phyloP scores from a whole-genome alignment of 2,329 filamentous ascomycete genomes.

The Periconia macrospinosa region DNA sequence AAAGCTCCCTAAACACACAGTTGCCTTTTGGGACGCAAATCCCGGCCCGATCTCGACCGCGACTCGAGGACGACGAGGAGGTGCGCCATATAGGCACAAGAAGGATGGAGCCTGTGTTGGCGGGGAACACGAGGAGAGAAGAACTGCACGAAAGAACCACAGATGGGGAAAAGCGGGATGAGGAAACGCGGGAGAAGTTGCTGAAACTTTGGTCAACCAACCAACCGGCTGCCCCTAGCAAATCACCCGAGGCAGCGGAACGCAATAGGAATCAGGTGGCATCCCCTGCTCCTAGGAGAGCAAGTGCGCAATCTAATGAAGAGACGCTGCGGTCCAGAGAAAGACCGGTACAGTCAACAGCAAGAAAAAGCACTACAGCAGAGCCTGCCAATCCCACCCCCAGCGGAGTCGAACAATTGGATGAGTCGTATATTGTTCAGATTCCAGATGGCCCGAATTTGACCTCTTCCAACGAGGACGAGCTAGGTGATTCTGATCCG shows the following conservation, averaged over 20 bases:
- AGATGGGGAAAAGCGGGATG: not conserved
- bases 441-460: not conserved
- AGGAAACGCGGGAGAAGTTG: not conserved
- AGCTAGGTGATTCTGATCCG: not conserved
- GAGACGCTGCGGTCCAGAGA: too few relatives aligned
- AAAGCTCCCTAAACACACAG: slow-evolving; percentile 17
- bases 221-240: too few relatives aligned
- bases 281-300: too few relatives aligned
- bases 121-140: slow-evolving; percentile 19
- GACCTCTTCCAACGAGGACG: slow-evolving; percentile 3
- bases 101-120: slow-evolving; percentile 20
- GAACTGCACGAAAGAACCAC: slow-evolving; percentile 1
- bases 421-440: not conserved
- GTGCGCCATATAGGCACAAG: slow-evolving; percentile 15
- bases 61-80: slow-evolving; percentile 2
- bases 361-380: not conserved
- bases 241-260: too few relatives aligned
- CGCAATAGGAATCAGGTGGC: too few relatives aligned
- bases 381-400: not conserved
- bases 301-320: too few relatives aligned
- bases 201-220: too few relatives aligned
- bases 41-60: not conserved
- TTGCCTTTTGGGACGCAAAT: slow-evolving; percentile 25
- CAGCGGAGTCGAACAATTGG: not conserved
- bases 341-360: not conserved